A percentile compares a stretch with the other conserved stretches of the same genome.
Conservation (phyloP, 164 flowering plant species). For the Houttuynia cordata region DNA sequence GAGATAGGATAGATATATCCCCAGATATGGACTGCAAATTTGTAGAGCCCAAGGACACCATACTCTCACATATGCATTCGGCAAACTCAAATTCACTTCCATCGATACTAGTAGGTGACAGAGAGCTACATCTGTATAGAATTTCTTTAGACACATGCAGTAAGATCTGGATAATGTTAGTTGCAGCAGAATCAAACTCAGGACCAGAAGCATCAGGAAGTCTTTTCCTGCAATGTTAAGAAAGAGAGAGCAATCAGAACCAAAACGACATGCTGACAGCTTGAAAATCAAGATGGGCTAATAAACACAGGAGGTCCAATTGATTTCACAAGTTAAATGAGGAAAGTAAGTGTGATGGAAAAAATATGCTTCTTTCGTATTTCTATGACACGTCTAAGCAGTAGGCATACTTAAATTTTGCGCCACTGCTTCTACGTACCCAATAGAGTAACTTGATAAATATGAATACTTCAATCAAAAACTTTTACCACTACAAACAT, state of each 20-base stretch:
- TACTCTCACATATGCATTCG: constrained; percentile 82
- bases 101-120: constrained; percentile 26
- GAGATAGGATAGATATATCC: constrained; percentile 32
- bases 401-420: too few species aligned
- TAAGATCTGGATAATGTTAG: constrained; percentile 55
- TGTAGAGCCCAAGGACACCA: constrained; percentile 77
- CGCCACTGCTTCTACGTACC: too few species aligned
- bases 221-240: constrained; percentile 53
- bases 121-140: constrained; percentile 32
- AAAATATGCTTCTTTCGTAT: too few species aligned
- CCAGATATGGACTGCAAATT: constrained; percentile 65
- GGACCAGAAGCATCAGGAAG: constrained; percentile 57
- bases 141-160: constrained; percentile 65
- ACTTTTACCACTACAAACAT: too few species aligned
- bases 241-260: neutral
- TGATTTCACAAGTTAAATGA: too few species aligned
- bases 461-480: too few species aligned
- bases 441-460: too few species aligned
- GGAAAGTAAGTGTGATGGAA: too few species aligned
- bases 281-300: neutral
- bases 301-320: too few species aligned
- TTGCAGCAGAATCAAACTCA: constrained; percentile 75
- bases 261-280: neutral
- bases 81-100: constrained; percentile 90
- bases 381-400: too few species aligned